Evolutionary conservation across 352 stramenopile genomes (phyloP), one percentile per base, ranked within the genome.

Genomic region (Sclerospora graminicola): DNA sequence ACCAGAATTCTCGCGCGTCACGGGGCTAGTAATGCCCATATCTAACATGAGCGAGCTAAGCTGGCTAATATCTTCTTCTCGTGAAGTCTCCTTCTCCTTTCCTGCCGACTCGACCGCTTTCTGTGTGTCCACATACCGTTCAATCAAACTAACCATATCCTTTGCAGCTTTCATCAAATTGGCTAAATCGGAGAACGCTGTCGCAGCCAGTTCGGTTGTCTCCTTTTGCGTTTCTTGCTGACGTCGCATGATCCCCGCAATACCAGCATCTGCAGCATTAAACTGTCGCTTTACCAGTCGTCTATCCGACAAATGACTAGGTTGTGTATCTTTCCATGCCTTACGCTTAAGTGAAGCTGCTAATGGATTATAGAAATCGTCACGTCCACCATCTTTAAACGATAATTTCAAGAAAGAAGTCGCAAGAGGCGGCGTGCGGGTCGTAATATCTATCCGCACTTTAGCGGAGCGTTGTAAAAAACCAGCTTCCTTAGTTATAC

Each of bases 11-110:
- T 85, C 74, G 26, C 89, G 87, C 15, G 89, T 97, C 32, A 96
- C 89, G 0, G 87, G 87, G 56, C 85, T 96, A 29, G 76, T 88
- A 42, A 97, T 95, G 38, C 89, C 89, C 81, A 97, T 96, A 60
- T 96, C 82, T 14, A 95, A 63, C 68, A 96, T 88, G 28, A 96
- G 48, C 16, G 81, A 74, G 46, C 72, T 84, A 21, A 96, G 67
- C 31, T 89, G 79, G 23, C 66, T 85, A 16, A 80, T 70, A 19
- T 94, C 75, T 11, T 82, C 71, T 15, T 75, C 62, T 10, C 46
- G 61, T 20, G 59, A 48, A 23, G 46, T 41, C n/a, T 27, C 15
- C 8, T 23, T 32, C 29, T 66, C 47, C 10, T 48, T 48, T 19
- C 32, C 35, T n/a, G 53, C 47, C 19, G 39, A 31, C 32, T 83